phyloP scores from a whole-genome alignment of 208 protist species.

The Naegleria fowleri region DNA sequence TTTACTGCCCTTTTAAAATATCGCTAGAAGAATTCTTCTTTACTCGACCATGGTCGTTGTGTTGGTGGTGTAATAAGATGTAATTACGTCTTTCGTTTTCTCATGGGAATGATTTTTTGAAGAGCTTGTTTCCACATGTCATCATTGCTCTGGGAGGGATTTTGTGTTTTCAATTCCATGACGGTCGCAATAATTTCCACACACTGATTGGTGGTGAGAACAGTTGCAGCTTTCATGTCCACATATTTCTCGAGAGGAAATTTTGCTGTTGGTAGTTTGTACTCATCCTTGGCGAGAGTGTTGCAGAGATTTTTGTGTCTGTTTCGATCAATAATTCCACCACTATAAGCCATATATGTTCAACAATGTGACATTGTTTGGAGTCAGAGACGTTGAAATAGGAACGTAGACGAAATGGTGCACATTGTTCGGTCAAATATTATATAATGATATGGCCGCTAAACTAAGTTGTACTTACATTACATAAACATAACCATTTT shows the following conservation, averaged over 20 bases:
- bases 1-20: no score
- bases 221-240: neutral
- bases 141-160: neutral
- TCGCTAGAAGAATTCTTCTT: no score
- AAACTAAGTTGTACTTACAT: no score
- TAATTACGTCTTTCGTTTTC: constrained; percentile 9
- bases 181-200: neutral
- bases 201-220: constrained; percentile 10
- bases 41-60: no score
- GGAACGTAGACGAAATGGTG: no score
- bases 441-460: no score
- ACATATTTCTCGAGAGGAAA: neutral
- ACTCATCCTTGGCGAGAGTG: neutral
- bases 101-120: neutral
- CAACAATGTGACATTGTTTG: no score
- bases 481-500: neutral
- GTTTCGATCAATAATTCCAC: constrained; percentile 22
- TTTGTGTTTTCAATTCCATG: neutral
- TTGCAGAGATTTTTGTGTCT: constrained; percentile 20
- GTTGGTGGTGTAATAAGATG: no score
- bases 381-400: no score
- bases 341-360: no score
- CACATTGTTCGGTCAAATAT: no score
- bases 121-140: neutral
- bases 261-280: neutral